Evolutionary conservation across 495 filamentous ascomycete species (phyloP), one percentile per base, ranked within the genome.

Genomic region (Aspergillus cavernicola): DNA sequence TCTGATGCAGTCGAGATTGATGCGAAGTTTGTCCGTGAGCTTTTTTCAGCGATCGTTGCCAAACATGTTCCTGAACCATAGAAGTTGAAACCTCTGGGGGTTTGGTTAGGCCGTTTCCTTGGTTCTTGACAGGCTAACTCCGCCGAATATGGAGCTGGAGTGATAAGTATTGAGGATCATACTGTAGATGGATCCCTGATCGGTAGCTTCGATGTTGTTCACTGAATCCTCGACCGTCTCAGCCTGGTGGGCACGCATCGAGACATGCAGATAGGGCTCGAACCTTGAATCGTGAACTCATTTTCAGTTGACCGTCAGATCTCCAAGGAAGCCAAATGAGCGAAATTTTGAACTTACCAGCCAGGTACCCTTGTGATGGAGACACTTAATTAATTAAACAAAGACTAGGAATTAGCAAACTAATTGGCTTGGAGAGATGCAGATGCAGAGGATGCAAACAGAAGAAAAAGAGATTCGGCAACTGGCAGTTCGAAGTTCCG

Each of bases 61-160:
- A 28, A n/a, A 47, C 31, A 33, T 33, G 44, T 47, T 47, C 44
- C 44, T 47, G 44, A 36, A 15, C 23, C 23, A 6, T 9, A 47
- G 10, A 22, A 47, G 29, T 24, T 47, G 29, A 47, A 47, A 36
- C 39, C 22, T 26, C 9, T 19, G 39, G 39, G 19, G 4, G 31
- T 13, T 18, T 13, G 41, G n/a, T 37, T 3, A 18, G 15, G 24
- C 9, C n/a, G 13, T 28, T 42, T 52, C 50, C 51, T 56, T 33
- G 46, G 50, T 56, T 55, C 50, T 45, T 57, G 38, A 53, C 31
- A 33, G 6, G 31, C 12, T 10, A 41, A 29, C 48, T 53, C 37
- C 47, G 54, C 43, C 28, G 3, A 12, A 8, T 22, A 2, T n/a
- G n/a, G 29, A 15, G 6, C 23, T 19, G 12, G 31, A 33, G 43